phyloP scores from a whole-genome alignment of 768 basidiomycete genomes.

The Rhodocollybia butyracea region DNA sequence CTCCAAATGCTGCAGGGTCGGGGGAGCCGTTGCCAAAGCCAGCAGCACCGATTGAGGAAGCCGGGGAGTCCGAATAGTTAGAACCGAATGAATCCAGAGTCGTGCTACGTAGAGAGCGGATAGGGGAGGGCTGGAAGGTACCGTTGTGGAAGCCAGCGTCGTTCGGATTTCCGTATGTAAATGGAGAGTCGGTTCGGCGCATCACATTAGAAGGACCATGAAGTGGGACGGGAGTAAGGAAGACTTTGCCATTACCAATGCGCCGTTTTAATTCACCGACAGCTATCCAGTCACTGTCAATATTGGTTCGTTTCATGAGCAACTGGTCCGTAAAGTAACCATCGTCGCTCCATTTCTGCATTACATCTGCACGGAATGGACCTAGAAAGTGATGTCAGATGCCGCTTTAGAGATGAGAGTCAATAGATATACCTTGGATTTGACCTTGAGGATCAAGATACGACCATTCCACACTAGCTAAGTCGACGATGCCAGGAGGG shows the following conservation, averaged over 20 bases:
- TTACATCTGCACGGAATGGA: conserved; percentile 82
- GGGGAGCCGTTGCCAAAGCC: conserved; percentile 68
- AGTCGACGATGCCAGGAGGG: conserved; percentile 50
- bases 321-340: conserved; percentile 85
- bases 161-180: conserved; percentile 27
- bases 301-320: conserved; percentile 75
- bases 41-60: conserved; percentile 61
- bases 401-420: background rate
- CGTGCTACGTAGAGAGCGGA: conserved; percentile 54
- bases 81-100: conserved; percentile 68
- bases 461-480: conserved; percentile 75
- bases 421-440: conserved; percentile 68
- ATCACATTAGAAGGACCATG: conserved; percentile 52
- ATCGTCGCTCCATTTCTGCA: conserved; percentile 94
- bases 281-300: conserved; percentile 66
- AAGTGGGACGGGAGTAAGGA: conserved; percentile 49
- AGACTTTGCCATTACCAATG: conserved; percentile 53
- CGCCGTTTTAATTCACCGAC: conserved; percentile 57
- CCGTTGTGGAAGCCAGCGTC: conserved; percentile 40
- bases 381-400: conserved; percentile 41
- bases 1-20: conserved; percentile 57
- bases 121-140: conserved; percentile 67
- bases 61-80: conserved; percentile 63
- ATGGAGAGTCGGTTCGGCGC: conserved; percentile 47
- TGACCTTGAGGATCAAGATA: conserved; percentile 93